Evolutionary conservation across 257 asterid genomes (phyloP), one percentile per base, ranked within the genome.

Genomic region (Ligustrum vulgare): DNA sequence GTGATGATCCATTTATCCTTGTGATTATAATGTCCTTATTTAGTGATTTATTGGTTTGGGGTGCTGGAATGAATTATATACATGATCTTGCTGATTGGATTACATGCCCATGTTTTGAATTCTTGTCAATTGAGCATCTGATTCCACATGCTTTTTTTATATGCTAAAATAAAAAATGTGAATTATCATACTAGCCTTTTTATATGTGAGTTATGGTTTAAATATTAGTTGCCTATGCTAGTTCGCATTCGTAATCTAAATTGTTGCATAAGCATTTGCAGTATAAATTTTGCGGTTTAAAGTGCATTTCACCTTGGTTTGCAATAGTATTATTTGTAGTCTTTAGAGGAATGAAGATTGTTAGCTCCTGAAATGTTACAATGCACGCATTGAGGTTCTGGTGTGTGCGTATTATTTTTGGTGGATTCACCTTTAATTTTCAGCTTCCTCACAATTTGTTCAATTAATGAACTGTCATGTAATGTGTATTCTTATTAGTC

Each of bases 61-160:
- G 34, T 10, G 23, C 37, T 62, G 22, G 33, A 23, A 7, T 63
- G 63, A 15, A 8, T 35, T 5, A 8, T 41, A 33, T 73, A 22
- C 64, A n/a, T 20, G 64, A 75, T 36, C 4, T 22, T 35, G 75
- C 15, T 69, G 20, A 20, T 16, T 71, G n/a, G 56, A 25, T 74
- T 4, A 22, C 12, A 2, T 41, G 2, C 36, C 22, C 11, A 20
- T 34, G 41, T 43, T 69, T 41, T 67, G 16, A 32, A 6, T 45
- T n/a, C 20, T 56, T 20, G 2, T 56, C 12, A 4, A 8, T n/a
- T 56, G 64, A n/a, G 12, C 28, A 2, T 72, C 67, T 74, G 7
- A 45, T 45, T 11, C 43, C 66, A 35, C 5, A 5, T 54, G 12
- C 49, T 0, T 4, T 41, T 41, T 41, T 41, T 28, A 13, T 69